Base-by-base conservation (phyloP, 345 rosid species). In the Eucalyptus marginata region DNA sequence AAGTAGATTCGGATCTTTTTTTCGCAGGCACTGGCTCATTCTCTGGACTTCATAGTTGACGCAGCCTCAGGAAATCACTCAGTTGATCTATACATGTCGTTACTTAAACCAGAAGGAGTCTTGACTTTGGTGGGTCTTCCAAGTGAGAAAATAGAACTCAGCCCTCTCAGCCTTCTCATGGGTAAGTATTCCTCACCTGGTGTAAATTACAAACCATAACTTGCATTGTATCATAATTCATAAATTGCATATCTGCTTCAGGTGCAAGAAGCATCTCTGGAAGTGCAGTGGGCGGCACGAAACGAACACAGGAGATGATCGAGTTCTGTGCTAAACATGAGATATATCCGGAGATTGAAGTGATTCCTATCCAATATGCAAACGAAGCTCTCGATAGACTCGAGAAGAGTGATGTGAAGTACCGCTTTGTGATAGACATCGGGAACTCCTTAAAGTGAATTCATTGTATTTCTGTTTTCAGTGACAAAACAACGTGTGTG, bases 21-120 rank as follows among this genome's bases (percentile, higher is more conserved):
- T 18, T 52, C 88, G 90, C 94, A 96, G 98, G 93, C 92, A 22
- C 79, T 93, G 44, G 90, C 90, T 49, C 95, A 93, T 76, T 93
- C 99, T n/a, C 90, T 96, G 66, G 98, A 96, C 93, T 97, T 96
- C 88, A 92, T 97, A 49, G 27, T 97, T 43, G 98, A 96, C 90
- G 93, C 98, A 10, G 96, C 98, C 49, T 96, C 98, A 76, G 98
- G 98, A 62, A 96, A 95, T 90, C 98, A 96, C 90, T 92, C 95
- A 25, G 93, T 96, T 88, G 97, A 97, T 93, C 93, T 93, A 49
- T 94, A 90, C 96, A 76, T 97, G 96, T 93, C 96, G 11, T 94
- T 96, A 31, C 88, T 92, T 56, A 91, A 91, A 89, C 89, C 90
- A 62, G 90, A 76, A 66, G 94, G 93, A 27, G 58, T 92, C 86